Evolutionary conservation across 768 basidiomycete species (phyloP), one percentile per base, ranked within the genome.

Genomic region (Rhizopogon vinicolor): DNA sequence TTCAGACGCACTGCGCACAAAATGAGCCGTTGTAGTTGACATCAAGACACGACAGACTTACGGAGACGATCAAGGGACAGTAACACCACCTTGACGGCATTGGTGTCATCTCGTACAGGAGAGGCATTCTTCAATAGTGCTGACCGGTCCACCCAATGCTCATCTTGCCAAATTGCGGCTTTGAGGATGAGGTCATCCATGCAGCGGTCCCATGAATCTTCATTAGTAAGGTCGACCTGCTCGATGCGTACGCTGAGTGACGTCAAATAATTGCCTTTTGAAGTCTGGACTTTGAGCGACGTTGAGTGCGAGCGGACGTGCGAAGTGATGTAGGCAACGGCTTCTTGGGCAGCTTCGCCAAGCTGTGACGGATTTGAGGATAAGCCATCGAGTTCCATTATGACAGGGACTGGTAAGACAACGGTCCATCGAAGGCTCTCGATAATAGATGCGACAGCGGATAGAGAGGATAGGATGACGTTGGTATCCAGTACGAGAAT

Each of bases 331-430:
- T 92, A 97, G 0, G 76, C 59, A 56, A 97, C 74, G 0, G 94
- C 91, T 10, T 77, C 75, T 39, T 77, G 75, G 0, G 97, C 94
- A 0, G 90, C 84, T 44, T 83, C 79, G 41, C 87, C 91, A 22
- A 98, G 85, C 43, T 80, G 78, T 0, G 80, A 69, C 0, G 80
- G 71, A 60, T 89, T 87, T 54, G 75, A 70, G 1, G 81, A 78
- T 7, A 98, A 83, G n/a, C 94, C 93, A 61, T 99, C 96, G 7
- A 99, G 85, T 63, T 99, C 97, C 79, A 95, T 98, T 65, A 98
- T 82, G 58, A 97, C 96, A 0, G 94, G 95, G 3, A 98, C 81
- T 3, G 97, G 97, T 0, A 99, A 75, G 55, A 99, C 77, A 44
- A 96, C 78, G 0, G 92, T 97, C 93, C 94, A 98, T 28, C 75